Evolutionary conservation across 2,329 filamentous ascomycete species (phyloP).

Genomic region (Fusarium guadeloupense): DNA sequence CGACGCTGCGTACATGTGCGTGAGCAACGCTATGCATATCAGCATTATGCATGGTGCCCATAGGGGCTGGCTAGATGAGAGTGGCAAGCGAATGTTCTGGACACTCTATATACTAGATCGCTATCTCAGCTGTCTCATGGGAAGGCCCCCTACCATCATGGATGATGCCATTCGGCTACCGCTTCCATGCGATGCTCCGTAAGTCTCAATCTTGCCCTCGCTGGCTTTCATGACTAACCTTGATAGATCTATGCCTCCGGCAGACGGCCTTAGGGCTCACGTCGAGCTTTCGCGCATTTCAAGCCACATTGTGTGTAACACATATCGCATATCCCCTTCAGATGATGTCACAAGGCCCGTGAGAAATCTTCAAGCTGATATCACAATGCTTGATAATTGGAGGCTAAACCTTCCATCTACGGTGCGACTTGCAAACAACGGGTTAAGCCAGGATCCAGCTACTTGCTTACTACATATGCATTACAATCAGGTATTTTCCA

Average conservation of each 20-base stretch:
- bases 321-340: slow-evolving; percentile 53
- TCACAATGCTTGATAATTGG: slow-evolving; percentile 56
- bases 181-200: slow-evolving; percentile 53
- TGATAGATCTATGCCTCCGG: slow-evolving; percentile 54
- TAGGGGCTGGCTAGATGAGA: slow-evolving; percentile 55
- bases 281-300: slow-evolving; percentile 59
- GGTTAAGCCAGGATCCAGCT: slow-evolving; percentile 53
- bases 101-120: slow-evolving; percentile 62
- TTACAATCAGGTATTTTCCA: slow-evolving; percentile 51
- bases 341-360: slow-evolving; percentile 39
- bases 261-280: slow-evolving; percentile 56
- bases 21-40: slow-evolving; percentile 58
- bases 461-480: slow-evolving; percentile 59
- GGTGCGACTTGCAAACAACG: slow-evolving; percentile 50
- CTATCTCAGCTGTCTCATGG: slow-evolving; percentile 60
- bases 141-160: slow-evolving; percentile 56
- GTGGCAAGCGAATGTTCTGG: slow-evolving; percentile 60
- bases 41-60: slow-evolving; percentile 60
- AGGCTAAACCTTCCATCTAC: slow-evolving; percentile 48
- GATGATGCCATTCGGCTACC: slow-evolving; percentile 59
- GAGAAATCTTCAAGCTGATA: slow-evolving; percentile 51
- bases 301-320: slow-evolving; percentile 58
- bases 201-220: slow-evolving; percentile 38
- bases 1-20: slow-evolving; percentile 59
- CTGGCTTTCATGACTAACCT: not conserved